Evolutionary conservation across 257 asterid genomes (phyloP).

Genomic region (Gentiana macrophylla): DNA sequence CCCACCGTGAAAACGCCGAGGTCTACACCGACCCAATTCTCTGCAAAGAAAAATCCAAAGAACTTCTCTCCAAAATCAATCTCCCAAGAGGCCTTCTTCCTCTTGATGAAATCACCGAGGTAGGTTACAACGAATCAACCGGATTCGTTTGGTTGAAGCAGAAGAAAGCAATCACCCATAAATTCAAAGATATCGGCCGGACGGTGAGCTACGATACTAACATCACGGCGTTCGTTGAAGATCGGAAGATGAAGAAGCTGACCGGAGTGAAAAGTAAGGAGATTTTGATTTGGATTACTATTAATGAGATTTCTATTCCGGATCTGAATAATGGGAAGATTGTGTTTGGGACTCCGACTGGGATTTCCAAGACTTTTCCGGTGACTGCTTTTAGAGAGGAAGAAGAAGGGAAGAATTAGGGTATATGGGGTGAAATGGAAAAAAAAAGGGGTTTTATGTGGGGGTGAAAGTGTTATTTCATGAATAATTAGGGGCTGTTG

Average conservation of each 20-base stretch:
- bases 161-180: slow-evolving; percentile 11
- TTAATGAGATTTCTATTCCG: slow-evolving; percentile 13
- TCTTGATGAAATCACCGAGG: slow-evolving; percentile 10
- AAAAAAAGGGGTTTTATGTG: background rate
- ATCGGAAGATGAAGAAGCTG: slow-evolving; percentile 16
- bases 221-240: slow-evolving; percentile 20
- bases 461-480: background rate
- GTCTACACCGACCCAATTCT: slow-evolving; percentile 14
- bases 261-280: slow-evolving; percentile 21
- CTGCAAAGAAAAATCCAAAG: slow-evolving; percentile 16
- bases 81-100: slow-evolving; percentile 20
- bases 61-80: slow-evolving; percentile 12
- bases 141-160: slow-evolving; percentile 20
- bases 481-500: slow-evolving; percentile 5
- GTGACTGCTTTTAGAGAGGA: slow-evolving; percentile 13
- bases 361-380: slow-evolving; percentile 17
- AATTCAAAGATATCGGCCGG: slow-evolving; percentile 8
- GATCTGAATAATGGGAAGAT: slow-evolving; percentile 14
- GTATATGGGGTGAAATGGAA: background rate
- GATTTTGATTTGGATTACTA: slow-evolving; percentile 16
- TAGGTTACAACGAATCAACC: slow-evolving; percentile 14
- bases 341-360: slow-evolving; percentile 11
- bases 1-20: slow-evolving; percentile 15
- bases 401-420: slow-evolving; percentile 10
- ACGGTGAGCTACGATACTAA: slow-evolving; percentile 16